Evolutionary conservation across 129 eudicot genomes (phyloP), one percentile per base, ranked within the genome.

Genomic region (Erigeron canadensis): DNA sequence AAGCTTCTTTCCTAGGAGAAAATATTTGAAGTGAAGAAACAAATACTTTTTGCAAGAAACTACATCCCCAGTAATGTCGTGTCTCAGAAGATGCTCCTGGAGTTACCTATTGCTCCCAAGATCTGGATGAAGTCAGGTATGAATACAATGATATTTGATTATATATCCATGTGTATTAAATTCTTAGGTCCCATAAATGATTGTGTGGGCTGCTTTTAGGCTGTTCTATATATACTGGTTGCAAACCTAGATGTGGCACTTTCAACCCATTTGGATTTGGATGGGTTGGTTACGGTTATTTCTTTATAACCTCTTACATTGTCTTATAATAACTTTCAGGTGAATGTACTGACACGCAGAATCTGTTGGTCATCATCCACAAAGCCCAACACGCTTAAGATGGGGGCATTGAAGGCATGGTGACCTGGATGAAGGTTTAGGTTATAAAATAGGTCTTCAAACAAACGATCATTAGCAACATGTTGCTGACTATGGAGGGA

Each of bases 1-100:
- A 86, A 84, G 63, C 95, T 85, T 80, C 95, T 94, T 17, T 94
- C 96, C 78, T 94, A 96, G 98, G 87, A 87, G 75, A 94, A 93
- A 76, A 87, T 76, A 69, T 61, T 85, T 13, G 95, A 77, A 80
- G 70, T 63, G 98, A 89, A 60, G 98, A 89, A 79, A 89, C 82
- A 10, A 93, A 88, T 16, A 70, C 89, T 63, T 94, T 89, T 85
- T 90, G 82, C 74, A 94, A 89, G 62, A 84, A 72, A 63, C 6
- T 74, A 46, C 86, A 85, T 82, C 76, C 85, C 10, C 84, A 82
- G 53, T 81, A 91, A 50, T 93, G 98, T 63, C 95, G 84, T 68
- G 75, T 74, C 17, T 69, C 72, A 74, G 82, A 81, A 79, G 80
- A 78, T 39, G 58, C 79, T 42, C 63, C 88, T 43, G 82, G 80